These are phyloP conservation scores for Petunia secreta DNA, from an alignment of 257 asterid species.

Conservation along the genomic window DNA sequence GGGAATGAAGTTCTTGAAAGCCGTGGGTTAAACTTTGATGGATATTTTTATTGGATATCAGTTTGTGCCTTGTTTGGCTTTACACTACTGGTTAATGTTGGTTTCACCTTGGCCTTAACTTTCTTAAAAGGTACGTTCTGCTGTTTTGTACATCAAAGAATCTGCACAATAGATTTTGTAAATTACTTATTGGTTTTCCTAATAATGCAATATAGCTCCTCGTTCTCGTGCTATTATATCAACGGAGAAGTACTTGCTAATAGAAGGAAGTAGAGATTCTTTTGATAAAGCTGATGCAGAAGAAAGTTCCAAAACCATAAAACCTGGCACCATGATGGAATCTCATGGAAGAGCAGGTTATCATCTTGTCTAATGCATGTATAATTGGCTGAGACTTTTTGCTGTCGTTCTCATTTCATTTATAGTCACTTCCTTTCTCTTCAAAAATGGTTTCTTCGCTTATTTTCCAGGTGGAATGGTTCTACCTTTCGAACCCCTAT, in stretches of 20 bases:
- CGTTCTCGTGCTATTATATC: constrained; percentile 73
- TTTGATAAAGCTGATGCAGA: constrained; percentile 26
- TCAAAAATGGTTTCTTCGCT: neutral
- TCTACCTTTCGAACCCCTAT: constrained; percentile 65
- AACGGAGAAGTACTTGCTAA: constrained; percentile 48
- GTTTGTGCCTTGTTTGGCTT: constrained; percentile 60
- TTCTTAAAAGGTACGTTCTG: constrained; percentile 54
- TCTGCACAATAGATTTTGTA: neutral
- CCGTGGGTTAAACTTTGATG: constrained; percentile 57
- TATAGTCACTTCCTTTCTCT: neutral
- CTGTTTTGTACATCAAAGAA: constrained; percentile 20
- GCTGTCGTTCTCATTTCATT: neutral
- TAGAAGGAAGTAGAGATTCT: constrained; percentile 39
- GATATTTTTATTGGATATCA: constrained; percentile 58
- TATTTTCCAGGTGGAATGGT: constrained; percentile 56
- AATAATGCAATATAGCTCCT: constrained; percentile 53
- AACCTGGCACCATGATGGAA: constrained; percentile 30
- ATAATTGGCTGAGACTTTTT: neutral
- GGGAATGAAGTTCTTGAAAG: constrained; percentile 57
- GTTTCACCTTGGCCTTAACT: constrained; percentile 59
- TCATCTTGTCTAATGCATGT: constrained; percentile 3
- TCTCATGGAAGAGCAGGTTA: constrained; percentile 25
- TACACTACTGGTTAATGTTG: constrained; percentile 52
- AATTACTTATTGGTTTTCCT: constrained; percentile 14
- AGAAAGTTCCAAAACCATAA: constrained; percentile 19